Evolutionary conservation across 2,329 filamentous ascomycete genomes (phyloP).

Genomic region (Cercospora nicotianae): DNA sequence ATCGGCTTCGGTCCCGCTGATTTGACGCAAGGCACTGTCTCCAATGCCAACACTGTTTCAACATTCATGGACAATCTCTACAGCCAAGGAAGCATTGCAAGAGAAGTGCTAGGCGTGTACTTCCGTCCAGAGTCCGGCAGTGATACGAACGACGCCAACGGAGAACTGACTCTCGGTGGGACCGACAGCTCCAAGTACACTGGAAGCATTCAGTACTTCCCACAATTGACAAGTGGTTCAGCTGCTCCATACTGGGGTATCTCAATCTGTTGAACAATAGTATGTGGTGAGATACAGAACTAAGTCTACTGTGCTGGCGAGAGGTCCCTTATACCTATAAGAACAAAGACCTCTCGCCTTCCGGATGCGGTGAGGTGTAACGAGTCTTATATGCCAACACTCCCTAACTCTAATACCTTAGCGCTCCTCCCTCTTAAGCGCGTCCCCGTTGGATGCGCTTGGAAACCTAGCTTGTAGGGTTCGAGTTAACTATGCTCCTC

Average conservation of each 20-base stretch:
- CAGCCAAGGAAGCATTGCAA: constrained; percentile 24
- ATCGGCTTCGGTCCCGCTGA: constrained; percentile 26
- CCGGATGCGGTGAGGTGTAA: no score
- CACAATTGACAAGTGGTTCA: constrained; percentile 55
- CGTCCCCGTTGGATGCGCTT: constrained; percentile 4
- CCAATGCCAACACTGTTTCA: constrained; percentile 26
- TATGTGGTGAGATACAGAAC: no score
- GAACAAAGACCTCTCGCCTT: no score
- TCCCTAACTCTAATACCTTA: no score
- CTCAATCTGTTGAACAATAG: no score
- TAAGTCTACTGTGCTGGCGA: no score
- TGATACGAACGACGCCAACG: constrained; percentile 24
- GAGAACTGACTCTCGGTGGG: constrained; percentile 30
- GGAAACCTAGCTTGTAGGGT: no score
- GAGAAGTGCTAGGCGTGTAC: constrained; percentile 27
- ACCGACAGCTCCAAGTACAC: constrained; percentile 58
- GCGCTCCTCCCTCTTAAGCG: no score
- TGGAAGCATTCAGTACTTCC: constrained; percentile 57
- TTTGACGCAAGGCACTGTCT: constrained; percentile 25
- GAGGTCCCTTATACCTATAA: no score
- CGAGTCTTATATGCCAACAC: no score
- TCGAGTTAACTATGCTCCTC: no score
- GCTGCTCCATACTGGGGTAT: constrained; percentile 50
- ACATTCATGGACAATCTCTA: constrained; percentile 30
- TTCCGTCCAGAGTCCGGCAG: constrained; percentile 27